Conservation (phyloP, 2,329 filamentous ascomycete species). For the Metarhizium robertsii region DNA sequence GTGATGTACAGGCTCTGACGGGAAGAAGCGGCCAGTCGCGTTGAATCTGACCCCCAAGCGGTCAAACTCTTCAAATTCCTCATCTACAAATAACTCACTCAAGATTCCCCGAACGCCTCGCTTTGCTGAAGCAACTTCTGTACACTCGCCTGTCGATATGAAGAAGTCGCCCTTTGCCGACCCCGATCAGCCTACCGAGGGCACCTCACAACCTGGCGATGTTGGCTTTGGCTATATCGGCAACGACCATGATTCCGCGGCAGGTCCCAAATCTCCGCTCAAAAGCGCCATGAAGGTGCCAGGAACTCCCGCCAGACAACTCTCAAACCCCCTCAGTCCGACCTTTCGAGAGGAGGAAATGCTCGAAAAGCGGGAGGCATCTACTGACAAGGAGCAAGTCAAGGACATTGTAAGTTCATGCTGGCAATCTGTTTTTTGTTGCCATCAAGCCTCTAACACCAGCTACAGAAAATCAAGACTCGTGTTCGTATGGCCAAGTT, state of each 20-base stretch:
- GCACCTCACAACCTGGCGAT: conserved; percentile 64
- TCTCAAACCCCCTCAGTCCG: conserved; percentile 75
- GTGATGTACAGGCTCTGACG: conserved; percentile 27
- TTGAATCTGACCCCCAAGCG: conserved; percentile 43
- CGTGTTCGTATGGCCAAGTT: conserved; percentile 90
- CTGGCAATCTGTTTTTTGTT: too few species aligned
- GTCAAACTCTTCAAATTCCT: conserved; percentile 39
- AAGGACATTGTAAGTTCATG: conserved; percentile 69
- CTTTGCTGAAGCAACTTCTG: conserved; percentile 72
- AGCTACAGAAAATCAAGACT: conserved; percentile 73
- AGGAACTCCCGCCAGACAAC: conserved; percentile 64
- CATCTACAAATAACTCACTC: conserved; percentile 44
- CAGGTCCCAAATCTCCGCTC: conserved; percentile 65
- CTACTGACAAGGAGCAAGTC: conserved; percentile 78
- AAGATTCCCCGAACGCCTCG: conserved; percentile 66
- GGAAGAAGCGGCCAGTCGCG: conserved; percentile 47
- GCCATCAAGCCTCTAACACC: conserved; percentile 12
- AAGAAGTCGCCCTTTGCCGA: conserved; percentile 49
- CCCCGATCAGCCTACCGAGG: conserved; percentile 41
- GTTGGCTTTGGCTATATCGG: conserved; percentile 89
- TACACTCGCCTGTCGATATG: conserved; percentile 65
- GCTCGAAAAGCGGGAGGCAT: conserved; percentile 73
- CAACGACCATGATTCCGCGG: conserved; percentile 46
- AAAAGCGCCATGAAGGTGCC: conserved; percentile 88
- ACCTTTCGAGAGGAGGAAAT: conserved; percentile 84